Conservation (phyloP, 2,329 filamentous ascomycete genomes). For the Ceratocystis destructans region DNA sequence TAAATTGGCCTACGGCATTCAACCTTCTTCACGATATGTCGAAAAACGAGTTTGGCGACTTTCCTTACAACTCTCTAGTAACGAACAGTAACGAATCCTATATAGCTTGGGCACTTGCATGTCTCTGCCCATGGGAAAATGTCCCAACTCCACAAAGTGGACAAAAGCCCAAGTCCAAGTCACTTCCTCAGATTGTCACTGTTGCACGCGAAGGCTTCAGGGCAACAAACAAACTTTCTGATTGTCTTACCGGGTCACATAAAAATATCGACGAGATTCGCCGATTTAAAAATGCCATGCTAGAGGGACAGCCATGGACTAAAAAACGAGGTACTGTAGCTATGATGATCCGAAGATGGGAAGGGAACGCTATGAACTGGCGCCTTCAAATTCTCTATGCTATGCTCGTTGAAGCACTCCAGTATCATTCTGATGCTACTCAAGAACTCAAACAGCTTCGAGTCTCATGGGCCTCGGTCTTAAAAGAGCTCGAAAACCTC, state of each 20-base stretch:
- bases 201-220: conserved; percentile 68
- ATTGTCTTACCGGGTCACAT: conserved; percentile 51
- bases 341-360: conserved; percentile 62
- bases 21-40: conserved; percentile 43
- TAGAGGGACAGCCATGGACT: conserved; percentile 33
- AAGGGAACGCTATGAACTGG: conserved; percentile 50
- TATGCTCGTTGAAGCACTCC: conserved; percentile 48
- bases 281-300: conserved; percentile 42
- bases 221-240: conserved; percentile 59
- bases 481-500: conserved; percentile 41
- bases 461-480: conserved; percentile 13
- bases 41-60: conserved; percentile 31
- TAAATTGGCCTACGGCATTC: conserved; percentile 51
- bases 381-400: conserved; percentile 55
- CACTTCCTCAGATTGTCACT: conserved; percentile 36
- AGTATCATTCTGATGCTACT: conserved; percentile 23
- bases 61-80: conserved; percentile 42
- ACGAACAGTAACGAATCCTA: conserved; percentile 52
- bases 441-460: conserved; percentile 25
- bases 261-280: conserved; percentile 51
- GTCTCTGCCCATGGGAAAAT: conserved; percentile 59
- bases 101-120: conserved; percentile 61
- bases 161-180: conserved; percentile 37
- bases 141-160: conserved; percentile 31
- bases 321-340: conserved; percentile 50